A percentile compares a stretch with the other conserved stretches of the same genome.
Evolutionary conservation across 2,329 filamentous ascomycete species (phyloP).

Genomic region (Xylariaceae sp.): DNA sequence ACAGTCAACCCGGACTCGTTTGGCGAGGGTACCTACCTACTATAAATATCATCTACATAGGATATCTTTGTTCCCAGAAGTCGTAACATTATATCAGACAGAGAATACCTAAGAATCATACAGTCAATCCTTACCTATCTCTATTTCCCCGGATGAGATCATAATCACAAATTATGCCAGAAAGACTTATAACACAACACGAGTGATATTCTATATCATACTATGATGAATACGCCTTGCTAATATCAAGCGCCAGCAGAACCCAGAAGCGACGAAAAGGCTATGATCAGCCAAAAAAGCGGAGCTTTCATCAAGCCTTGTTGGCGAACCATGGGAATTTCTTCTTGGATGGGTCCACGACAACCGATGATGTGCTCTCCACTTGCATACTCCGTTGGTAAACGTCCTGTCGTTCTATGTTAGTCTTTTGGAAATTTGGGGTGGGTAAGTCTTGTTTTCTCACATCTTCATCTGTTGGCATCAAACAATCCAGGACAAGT

Average conservation of each 20-base stretch:
- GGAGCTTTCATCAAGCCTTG: slow-evolving; percentile 34
- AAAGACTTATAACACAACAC: slow-evolving; percentile 7
- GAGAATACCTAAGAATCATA: background rate
- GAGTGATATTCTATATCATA: slow-evolving; percentile 16
- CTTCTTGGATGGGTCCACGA: slow-evolving; percentile 53
- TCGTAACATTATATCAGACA: too few relatives aligned
- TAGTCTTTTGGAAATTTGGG: slow-evolving; percentile 12
- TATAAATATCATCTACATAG: background rate
- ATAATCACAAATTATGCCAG: slow-evolving; percentile 4
- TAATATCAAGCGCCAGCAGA: slow-evolving; percentile 16
- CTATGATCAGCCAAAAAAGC: slow-evolving; percentile 4
- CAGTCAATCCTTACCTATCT: background rate
- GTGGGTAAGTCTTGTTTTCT: slow-evolving; percentile 30
- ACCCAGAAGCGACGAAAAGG: slow-evolving; percentile 6
- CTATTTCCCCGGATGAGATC: background rate
- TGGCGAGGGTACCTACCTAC: too few relatives aligned
- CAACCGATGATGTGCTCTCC: slow-evolving; percentile 47
- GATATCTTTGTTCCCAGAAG: too few relatives aligned
- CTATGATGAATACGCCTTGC: slow-evolving; percentile 14
- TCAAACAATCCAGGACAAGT: slow-evolving; percentile 74
- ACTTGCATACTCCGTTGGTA: slow-evolving; percentile 59
- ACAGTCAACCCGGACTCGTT: background rate
- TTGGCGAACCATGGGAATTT: slow-evolving; percentile 61
- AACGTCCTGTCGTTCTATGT: slow-evolving; percentile 47
- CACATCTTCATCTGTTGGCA: slow-evolving; percentile 85